A percentile compares a stretch with the other conserved stretches of the same genome.
Conservation (phyloP, 306 rosid genomes). For the Malus sieversii region DNA sequence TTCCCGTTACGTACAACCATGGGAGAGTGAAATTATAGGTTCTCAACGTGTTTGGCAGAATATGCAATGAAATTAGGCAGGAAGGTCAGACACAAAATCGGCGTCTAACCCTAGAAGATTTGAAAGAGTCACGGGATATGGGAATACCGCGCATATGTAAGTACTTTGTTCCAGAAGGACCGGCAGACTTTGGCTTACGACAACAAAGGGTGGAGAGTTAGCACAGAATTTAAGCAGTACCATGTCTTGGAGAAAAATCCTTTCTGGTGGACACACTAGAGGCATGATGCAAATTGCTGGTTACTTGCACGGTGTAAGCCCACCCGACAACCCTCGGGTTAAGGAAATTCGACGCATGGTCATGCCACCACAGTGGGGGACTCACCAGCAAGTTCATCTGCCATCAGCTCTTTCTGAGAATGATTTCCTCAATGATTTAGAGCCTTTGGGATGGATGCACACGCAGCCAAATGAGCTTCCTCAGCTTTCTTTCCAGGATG, state of each 20-base stretch:
- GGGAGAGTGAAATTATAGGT: slow-evolving; percentile 97
- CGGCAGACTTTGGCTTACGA: slow-evolving; percentile 95
- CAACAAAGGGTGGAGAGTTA: slow-evolving; percentile 99
- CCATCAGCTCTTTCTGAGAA: slow-evolving; percentile 69
- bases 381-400: slow-evolving; percentile 94
- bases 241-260: slow-evolving; percentile 95
- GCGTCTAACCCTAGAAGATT: slow-evolving; percentile 92
- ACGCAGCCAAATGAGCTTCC: slow-evolving; percentile 97
- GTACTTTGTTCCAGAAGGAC: slow-evolving; percentile 96
- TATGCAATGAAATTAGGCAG: slow-evolving; percentile 88
- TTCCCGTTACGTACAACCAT: slow-evolving; percentile 92
- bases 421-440: slow-evolving; percentile 19
- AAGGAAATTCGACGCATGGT: slow-evolving; percentile 35
- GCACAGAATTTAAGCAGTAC: slow-evolving; percentile 95
- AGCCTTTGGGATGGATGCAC: slow-evolving; percentile 99
- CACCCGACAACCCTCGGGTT: too few species aligned
- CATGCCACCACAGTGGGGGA: slow-evolving; percentile 97
- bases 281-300: slow-evolving; percentile 72
- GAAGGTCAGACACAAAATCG: slow-evolving; percentile 98
- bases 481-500: slow-evolving; percentile 97
- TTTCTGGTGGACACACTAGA: slow-evolving; percentile 99
- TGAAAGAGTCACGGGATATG: slow-evolving; percentile 99
- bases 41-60: slow-evolving; percentile 99
- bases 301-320: too few species aligned
- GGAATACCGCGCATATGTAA: slow-evolving; percentile 82